These are phyloP conservation scores for Ocimum tenuiflorum DNA, from an alignment of 257 asterid genomes.

Conservation along the genomic window DNA sequence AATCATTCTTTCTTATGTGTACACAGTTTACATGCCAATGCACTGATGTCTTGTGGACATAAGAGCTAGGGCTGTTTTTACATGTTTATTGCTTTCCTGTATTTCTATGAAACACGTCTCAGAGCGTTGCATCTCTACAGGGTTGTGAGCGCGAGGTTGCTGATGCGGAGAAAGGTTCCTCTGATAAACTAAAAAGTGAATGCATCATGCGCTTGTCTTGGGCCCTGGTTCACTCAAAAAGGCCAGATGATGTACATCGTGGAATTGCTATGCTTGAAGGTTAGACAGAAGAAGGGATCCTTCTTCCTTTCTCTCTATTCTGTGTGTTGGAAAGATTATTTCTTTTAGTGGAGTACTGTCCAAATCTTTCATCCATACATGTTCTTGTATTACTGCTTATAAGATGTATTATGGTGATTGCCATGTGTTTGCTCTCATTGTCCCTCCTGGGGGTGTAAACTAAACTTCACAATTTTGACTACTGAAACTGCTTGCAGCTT, in stretches of 20 bases:
- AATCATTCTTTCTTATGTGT: neutral
- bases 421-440: neutral
- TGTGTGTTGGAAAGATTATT: neutral
- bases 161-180: conserved; percentile 71
- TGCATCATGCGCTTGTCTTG: conserved; percentile 92
- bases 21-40: conserved; percentile 8
- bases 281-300: conserved; percentile 14
- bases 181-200: conserved; percentile 64
- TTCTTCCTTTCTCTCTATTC: neutral
- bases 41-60: neutral
- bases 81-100: neutral
- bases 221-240: conserved; percentile 93
- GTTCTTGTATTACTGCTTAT: neutral
- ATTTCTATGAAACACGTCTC: conserved; percentile 9
- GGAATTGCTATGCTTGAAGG: conserved; percentile 99
- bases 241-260: conserved; percentile 73
- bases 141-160: conserved; percentile 92
- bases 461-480: conserved; percentile 12
- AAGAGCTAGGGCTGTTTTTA: neutral
- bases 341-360: neutral
- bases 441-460: neutral
- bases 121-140: conserved; percentile 37
- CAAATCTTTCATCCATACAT: neutral
- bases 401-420: neutral
- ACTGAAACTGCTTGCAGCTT: conserved; percentile 48